phyloP scores from a whole-genome alignment of 106 monocot species.

The Acanthochlamys bracteata region DNA sequence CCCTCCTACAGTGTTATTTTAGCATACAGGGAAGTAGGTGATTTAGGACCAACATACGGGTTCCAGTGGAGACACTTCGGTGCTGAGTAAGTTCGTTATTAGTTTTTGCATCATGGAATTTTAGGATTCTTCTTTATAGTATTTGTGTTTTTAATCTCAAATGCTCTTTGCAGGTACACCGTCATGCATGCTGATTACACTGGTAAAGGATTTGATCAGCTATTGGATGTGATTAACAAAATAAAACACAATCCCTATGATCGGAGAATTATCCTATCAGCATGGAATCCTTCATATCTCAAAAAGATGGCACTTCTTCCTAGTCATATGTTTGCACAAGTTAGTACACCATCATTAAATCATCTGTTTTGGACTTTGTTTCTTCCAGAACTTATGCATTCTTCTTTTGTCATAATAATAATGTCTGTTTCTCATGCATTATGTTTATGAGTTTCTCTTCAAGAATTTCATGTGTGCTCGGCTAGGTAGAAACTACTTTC shows the following conservation, averaged over 20 bases:
- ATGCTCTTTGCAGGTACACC: slow-evolving; percentile 22
- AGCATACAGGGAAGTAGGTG: slow-evolving; percentile 74
- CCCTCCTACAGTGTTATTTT: slow-evolving; percentile 53
- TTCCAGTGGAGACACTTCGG: slow-evolving; percentile 99
- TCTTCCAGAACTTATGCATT: not conserved
- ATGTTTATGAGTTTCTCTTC: no score
- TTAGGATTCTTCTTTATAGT: no score
- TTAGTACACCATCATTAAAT: slow-evolving; percentile 13
- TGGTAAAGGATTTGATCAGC: slow-evolving; percentile 95
- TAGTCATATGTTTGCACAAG: slow-evolving; percentile 98
- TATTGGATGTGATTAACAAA: slow-evolving; percentile 82
- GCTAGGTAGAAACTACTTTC: no score
- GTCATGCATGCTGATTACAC: slow-evolving; percentile 92
- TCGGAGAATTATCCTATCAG: slow-evolving; percentile 78
- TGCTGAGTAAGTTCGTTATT: slow-evolving; percentile 57
- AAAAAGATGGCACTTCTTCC: slow-evolving; percentile 94
- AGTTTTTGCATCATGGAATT: not conserved
- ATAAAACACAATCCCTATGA: slow-evolving; percentile 95
- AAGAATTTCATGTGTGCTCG: no score
- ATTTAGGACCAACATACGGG: slow-evolving; percentile 92
- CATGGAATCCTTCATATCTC: slow-evolving; percentile 97
- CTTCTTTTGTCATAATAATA: not conserved
- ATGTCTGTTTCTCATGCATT: no score
- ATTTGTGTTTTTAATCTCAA: not conserved
- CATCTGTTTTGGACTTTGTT: not conserved